phyloP scores from a whole-genome alignment of 2,329 filamentous ascomycete species.

The Phialophora verrucosa region DNA sequence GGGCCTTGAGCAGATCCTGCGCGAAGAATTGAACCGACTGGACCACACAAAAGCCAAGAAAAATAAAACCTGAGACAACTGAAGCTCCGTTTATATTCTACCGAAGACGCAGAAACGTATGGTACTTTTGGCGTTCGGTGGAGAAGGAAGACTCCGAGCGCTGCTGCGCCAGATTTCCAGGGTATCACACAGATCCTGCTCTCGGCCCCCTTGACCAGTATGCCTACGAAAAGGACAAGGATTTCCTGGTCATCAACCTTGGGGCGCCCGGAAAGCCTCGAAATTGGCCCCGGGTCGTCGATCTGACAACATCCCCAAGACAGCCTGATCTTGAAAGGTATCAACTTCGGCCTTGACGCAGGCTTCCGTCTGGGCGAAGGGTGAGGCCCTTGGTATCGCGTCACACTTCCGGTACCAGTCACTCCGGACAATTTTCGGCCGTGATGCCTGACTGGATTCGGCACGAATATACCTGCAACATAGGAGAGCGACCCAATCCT shows the following conservation, averaged over 20 bases:
- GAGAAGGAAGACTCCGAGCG: neutral
- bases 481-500: neutral
- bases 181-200: neutral
- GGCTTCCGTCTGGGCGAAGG: neutral
- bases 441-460: neutral
- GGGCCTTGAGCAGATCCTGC: slow-evolving; percentile 76
- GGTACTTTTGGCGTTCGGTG: neutral
- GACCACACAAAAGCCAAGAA: slow-evolving; percentile 36
- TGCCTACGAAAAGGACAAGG: neutral
- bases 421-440: neutral
- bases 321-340: neutral
- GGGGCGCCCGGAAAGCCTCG: neutral
- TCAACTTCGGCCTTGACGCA: neutral
- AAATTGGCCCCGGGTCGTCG: neutral
- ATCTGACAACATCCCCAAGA: neutral
- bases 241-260: neutral
- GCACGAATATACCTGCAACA: neutral
- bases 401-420: neutral
- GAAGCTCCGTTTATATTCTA: neutral
- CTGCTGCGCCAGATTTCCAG: neutral
- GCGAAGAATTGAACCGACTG: slow-evolving; percentile 30
- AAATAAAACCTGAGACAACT: slow-evolving; percentile 18
- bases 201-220: neutral
- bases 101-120: neutral
- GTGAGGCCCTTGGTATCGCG: neutral